Evolutionary conservation across 78 protist genomes (phyloP).

Genomic region (Dictyostelium intermedium): DNA sequence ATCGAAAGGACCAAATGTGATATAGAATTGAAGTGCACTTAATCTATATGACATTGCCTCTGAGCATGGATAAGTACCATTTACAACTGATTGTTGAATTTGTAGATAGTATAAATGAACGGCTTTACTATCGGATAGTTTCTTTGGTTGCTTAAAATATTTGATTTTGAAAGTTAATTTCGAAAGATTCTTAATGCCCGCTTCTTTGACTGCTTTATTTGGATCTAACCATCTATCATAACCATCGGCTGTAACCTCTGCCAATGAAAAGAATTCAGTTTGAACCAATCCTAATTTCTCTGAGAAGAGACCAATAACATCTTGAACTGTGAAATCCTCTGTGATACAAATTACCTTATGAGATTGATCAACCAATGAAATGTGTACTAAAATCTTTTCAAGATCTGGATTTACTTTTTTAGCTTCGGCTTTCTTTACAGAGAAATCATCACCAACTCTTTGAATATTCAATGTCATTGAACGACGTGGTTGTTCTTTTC

Average conservation of each 20-base stretch:
- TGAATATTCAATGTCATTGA: slow-evolving; percentile 49
- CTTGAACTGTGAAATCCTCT: slow-evolving; percentile 58
- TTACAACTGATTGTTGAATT: slow-evolving; percentile 45
- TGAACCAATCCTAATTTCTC: slow-evolving; percentile 52
- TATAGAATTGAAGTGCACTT: slow-evolving; percentile 50
- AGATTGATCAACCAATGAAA: slow-evolving; percentile 59
- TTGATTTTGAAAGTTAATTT: slow-evolving; percentile 50
- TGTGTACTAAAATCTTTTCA: slow-evolving; percentile 44
- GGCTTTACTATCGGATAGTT: slow-evolving; percentile 39
- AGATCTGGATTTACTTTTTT: slow-evolving; percentile 13
- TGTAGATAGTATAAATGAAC: slow-evolving; percentile 66
- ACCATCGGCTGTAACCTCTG: slow-evolving; percentile 42
- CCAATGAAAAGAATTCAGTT: slow-evolving; percentile 61
- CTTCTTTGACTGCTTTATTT: slow-evolving; percentile 25
- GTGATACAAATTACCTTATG: slow-evolving; percentile 73
- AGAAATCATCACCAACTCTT: slow-evolving; percentile 62
- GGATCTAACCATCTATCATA: slow-evolving; percentile 76
- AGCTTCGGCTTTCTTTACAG: neutral
- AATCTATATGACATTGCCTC: slow-evolving; percentile 68
- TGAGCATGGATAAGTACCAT: slow-evolving; percentile 72
- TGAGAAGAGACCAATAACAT: slow-evolving; percentile 34
- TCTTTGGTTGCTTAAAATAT: slow-evolving; percentile 70
- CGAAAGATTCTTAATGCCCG: slow-evolving; percentile 37
- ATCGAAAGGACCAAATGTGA: slow-evolving; percentile 58
- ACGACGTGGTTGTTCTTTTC: slow-evolving; percentile 41